Evolutionary conservation across 148 eudicot species (phyloP), one percentile per base, ranked within the genome.

Genomic region (Mesembryanthemum crystallinum): DNA sequence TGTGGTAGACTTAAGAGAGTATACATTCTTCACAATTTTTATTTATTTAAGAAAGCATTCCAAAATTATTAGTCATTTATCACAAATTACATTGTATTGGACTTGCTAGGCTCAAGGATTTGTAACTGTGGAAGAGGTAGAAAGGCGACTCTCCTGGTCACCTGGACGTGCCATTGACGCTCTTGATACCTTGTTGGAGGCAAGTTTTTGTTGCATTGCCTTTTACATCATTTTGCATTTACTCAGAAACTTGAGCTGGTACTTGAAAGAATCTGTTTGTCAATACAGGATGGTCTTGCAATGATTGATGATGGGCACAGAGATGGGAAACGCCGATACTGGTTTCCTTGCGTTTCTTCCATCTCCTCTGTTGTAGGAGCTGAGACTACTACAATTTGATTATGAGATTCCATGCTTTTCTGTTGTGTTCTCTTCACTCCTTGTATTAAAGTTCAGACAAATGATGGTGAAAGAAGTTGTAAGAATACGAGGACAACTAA

Each of bases 301-400:
- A 95, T 95, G 99, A 91, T 95, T 21, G 99, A 95, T 80, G 96
- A 92, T 71, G 97, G 97, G 30, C 96, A 92, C 78, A 85, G 76
- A 80, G 97, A 95, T 72, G 89, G 99, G 29, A 91, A 83, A 77
- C 90, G 97, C 0, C 86, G 90, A 45, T 95, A 92, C 73, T 92
- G 97, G 97, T 95, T 95, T 83, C 99, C 96, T 2, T 95, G 99
- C 58, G 97, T 95, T 65, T 92, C 97, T 71, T 90, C 94, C 57
- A 83, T 90, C 71, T 83, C 96, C 45, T 82, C 97, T n/a, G 81
- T 79, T 45, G 82, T 88, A 21, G 91, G 87, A 81, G 77, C 87
- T 23, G 97, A 92, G 39, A 71, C 83, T 37, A 74, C 85, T 24
- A 82, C 82, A 66, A 28, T 79, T 17, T 85, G 42, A 47, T 74